Base-by-base conservation (phyloP, 371 early-diverging fungal species). In the Syncephalastrum contaminatum region DNA sequence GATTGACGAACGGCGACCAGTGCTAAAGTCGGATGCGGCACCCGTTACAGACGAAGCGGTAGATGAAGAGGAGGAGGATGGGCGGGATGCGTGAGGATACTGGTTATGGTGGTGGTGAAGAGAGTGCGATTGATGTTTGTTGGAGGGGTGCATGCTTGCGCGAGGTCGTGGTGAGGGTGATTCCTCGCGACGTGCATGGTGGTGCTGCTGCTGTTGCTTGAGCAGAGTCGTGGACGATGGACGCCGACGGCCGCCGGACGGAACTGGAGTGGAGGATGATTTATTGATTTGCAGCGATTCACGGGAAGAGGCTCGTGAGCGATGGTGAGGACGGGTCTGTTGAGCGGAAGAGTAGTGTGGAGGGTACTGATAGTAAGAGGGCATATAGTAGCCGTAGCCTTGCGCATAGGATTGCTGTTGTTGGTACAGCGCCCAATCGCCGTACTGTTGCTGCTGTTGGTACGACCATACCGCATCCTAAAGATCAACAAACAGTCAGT, bases 1-100 rank as follows among this genome's bases (percentile, higher is more conserved):
- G n/a, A 66, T 44, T 1, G 70, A 70, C 14, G 72, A 69, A 19
- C 67, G 59, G 24, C 67, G 67, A 20, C 56, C 58, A 4, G 62
- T 40, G 22, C 24, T 57, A 10, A 55, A 55, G 21, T 25, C 53
- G 27, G 49, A 63, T 4, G 56, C 46, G 2, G 41, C 41, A 5
- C 43, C 48, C 3, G 41, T 47, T 14, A 44, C 5, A 54, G 55
- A 36, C 13, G 57, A 53, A 19, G 51, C 52, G 42, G 58, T 43
- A 14, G 62, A 62, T 36, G 54, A 49, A 41, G 61, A 60, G 8
- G 51, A 50, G n/a, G 56, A 60, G 0, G 58, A 40, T 16, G 53
- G 43, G 42, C 51, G 44, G 16, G 57, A 45, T 14, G 24, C 36
- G 21, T 54, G 21, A 36, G 24, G 54, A 24, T 58, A 22, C n/a